A percentile compares a stretch with the other conserved stretches of the same genome.
Conservation (phyloP, 2,329 filamentous ascomycete species). For the Cladosporium sp. region DNA sequence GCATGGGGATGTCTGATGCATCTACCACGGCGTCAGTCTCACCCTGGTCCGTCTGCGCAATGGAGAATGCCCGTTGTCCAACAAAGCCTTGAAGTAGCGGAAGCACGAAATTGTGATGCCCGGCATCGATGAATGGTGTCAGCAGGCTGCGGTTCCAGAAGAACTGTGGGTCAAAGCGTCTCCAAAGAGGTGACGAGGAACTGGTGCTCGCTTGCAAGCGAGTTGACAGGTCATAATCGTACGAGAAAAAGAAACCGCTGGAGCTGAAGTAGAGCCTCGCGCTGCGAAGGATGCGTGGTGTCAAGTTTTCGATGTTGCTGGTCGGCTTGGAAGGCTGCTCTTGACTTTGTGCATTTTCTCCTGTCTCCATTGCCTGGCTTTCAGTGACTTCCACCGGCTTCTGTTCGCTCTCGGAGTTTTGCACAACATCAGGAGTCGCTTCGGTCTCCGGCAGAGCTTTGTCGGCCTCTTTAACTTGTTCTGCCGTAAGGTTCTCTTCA, state of each 20-base stretch:
- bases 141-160: conserved; percentile 87
- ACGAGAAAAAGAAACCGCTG: conserved; percentile 88
- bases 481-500: conserved; percentile 19
- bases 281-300: conserved; percentile 79
- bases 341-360: background rate
- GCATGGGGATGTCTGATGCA: conserved; percentile 11
- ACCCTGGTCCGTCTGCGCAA: conserved; percentile 21
- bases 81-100: conserved; percentile 93
- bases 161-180: conserved; percentile 63
- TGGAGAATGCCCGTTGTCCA: conserved; percentile 71
- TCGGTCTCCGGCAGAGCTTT: conserved; percentile 6
- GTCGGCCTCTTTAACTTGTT: conserved; percentile 3
- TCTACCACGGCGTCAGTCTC: conserved; percentile 24
- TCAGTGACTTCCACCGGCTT: conserved; percentile 3
- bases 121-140: conserved; percentile 65
- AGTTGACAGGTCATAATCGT: conserved; percentile 86
- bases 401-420: background rate
- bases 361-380: background rate
- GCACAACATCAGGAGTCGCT: background rate
- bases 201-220: conserved; percentile 42
- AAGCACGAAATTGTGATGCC: conserved; percentile 64
- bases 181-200: conserved; percentile 56
- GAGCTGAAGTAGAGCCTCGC: conserved; percentile 77
- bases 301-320: conserved; percentile 41
- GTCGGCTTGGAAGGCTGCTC: background rate